phyloP scores from a whole-genome alignment of 1,139 yeast species.

The Zygosaccharomyces pseudobailii region DNA sequence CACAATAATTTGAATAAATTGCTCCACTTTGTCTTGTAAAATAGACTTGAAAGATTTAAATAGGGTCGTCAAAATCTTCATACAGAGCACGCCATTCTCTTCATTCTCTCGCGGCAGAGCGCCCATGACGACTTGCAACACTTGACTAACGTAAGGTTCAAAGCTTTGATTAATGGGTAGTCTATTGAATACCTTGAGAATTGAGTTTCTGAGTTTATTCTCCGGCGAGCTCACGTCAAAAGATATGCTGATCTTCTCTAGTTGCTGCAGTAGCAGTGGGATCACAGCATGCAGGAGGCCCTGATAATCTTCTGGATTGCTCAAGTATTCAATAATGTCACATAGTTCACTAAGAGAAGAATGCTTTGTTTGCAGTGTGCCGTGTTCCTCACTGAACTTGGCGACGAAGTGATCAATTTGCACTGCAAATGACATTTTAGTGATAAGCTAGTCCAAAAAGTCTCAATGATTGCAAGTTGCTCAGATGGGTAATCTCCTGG shows the following conservation, averaged over 20 bases:
- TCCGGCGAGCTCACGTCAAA: constrained; percentile 59
- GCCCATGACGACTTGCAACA: constrained; percentile 57
- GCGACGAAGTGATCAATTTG: constrained; percentile 37
- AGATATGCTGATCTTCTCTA: constrained; percentile 70
- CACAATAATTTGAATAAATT: constrained; percentile 72
- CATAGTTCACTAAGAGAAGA: constrained; percentile 64
- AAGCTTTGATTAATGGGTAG: constrained; percentile 79
- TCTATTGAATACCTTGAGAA: constrained; percentile 77
- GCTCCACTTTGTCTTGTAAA: constrained; percentile 67
- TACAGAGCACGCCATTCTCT: constrained; percentile 88
- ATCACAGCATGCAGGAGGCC: constrained; percentile 56
- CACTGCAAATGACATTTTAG: constrained; percentile 42
- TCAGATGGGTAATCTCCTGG: too few species aligned
- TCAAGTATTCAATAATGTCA: constrained; percentile 79
- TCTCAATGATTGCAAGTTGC: too few species aligned
- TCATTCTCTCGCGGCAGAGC: constrained; percentile 78
- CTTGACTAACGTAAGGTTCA: constrained; percentile 61
- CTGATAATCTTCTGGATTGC: constrained; percentile 70
- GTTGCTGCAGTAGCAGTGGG: constrained; percentile 56
- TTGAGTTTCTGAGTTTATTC: constrained; percentile 68
- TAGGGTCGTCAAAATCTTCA: constrained; percentile 83
- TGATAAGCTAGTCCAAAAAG: too few species aligned
- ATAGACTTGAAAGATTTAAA: constrained; percentile 78
- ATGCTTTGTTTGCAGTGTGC: constrained; percentile 21
- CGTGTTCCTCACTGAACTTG: constrained; percentile 28